Base-by-base conservation (phyloP, 31 red algal species). In the Odonthalia washingtoniensis region DNA sequence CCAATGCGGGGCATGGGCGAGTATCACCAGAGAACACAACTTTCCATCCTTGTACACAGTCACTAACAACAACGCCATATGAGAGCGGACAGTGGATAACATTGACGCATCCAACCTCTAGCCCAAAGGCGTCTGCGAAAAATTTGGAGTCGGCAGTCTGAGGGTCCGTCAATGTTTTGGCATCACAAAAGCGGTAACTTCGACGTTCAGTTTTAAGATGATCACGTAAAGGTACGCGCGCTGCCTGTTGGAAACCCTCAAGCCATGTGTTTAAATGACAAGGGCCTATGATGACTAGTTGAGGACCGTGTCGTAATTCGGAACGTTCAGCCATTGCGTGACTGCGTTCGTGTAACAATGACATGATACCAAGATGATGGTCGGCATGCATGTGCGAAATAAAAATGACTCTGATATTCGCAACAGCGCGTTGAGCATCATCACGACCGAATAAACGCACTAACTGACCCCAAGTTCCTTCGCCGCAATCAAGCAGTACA, bases 361-460 rank as follows among this genome's bases (percentile, higher is more conserved):
- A 74, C 35, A 91, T 74, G 27, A 96, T 35, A 12, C 97, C 97
- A 39, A 99, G 90, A 74, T 99, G 97, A 67, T 99, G 97, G 77
- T 99, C 97, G 0, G 97, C 97, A 74, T 99, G 97, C 87, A 96
- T 94, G 79, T 99, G 97, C 34, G 97, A 99, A 40, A 99, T 89
- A 38, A 86, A 99, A 1, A 99, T 76, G 42, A 93, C 69, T 31
- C 84, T 86, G 18, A 94, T 35, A 4, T 28, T 35, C 9, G 46
- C 75, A 5, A 98, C 36, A 6, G 68, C 41, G 5, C 65, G 32
- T 36, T 86, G 41, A 12, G 91, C 82, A 24, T 72, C 65, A 16
- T 83, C 75, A 5, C 73, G 52, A 0, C 96, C 96, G 61, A 98
- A 88, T 17, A 81, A 61, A 46, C 92, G 89, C 21, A 96, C 73